Base-by-base conservation (phyloP, 2,329 filamentous ascomycete species). In the Emmonsiellopsis sp. region DNA sequence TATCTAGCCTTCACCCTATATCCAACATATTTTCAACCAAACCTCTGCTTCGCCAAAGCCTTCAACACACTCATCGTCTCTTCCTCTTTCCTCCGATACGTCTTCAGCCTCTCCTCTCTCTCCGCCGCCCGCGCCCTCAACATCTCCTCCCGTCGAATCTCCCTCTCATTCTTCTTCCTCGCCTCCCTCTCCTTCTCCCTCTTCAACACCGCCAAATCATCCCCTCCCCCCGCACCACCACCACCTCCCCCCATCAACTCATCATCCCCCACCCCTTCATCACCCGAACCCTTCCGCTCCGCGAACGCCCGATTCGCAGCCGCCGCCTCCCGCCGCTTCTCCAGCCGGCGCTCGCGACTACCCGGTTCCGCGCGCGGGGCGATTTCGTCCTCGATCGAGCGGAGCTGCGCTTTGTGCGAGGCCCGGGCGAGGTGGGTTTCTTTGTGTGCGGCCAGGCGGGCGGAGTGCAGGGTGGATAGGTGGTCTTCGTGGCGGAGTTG, bases 301-400 rank as follows among this genome's bases (percentile, higher is more conserved):
- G 74, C 74, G 64, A 95, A 95, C 9, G 80, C 79, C 31, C 83
- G 80, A 74, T 94, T 85, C 59, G 85, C 82, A 6, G 85, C 84
- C 33, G 86, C 86, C 5, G 80, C 75, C 57, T 87, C 86, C 36
- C 79, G 80, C 58, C 84, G 85, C 78, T 96, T 96, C 73, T 98
- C 92, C 1, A 97, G 77, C 63, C 83, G 81, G 9, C 92, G 83
- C 71, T 95, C 92, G 45, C 84, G 83, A 1, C 87, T 87, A 0
- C 91, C 90, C 0, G 90, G 74, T 56, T 93, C 89, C 0, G 92
- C 88, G 9, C 88, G 87, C 0, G 92, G 91, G 0, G 78, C 82
- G 0, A 96, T 73, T 58, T 96, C 91, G 11, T 96, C 88, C 61
- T 71, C 58, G 37, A 71, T 55, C 8, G 65, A 60, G 43, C 64